Conservation (phyloP, 2,329 filamentous ascomycete genomes). For the Seiridium unicorne region DNA sequence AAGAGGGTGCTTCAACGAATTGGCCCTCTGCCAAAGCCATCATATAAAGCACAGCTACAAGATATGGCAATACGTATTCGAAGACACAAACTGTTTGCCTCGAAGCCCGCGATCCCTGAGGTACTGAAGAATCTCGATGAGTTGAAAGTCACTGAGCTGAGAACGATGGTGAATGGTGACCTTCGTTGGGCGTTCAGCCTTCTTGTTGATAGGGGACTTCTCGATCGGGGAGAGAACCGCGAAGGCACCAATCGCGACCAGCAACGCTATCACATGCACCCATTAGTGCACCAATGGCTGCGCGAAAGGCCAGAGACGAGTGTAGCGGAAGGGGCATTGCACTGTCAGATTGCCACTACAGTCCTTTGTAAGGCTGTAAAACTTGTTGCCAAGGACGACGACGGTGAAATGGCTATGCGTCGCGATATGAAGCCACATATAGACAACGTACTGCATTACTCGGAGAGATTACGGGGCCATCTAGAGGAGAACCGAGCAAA, state of each 20-base stretch:
- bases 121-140: slow-evolving; percentile 2
- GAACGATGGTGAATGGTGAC: neutral
- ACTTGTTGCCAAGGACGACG: slow-evolving; percentile 2
- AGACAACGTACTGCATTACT: neutral
- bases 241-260: neutral
- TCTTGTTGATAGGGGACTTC: neutral
- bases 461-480: neutral
- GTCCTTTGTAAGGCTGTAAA: neutral
- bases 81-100: neutral
- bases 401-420: slow-evolving; percentile 7
- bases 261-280: slow-evolving; percentile 10
- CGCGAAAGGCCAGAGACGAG: slow-evolving; percentile 8
- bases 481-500: neutral
- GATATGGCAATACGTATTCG: neutral
- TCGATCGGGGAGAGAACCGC: neutral
- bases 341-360: slow-evolving; percentile 12
- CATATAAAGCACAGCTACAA: neutral
- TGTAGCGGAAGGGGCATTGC: slow-evolving; percentile 7
- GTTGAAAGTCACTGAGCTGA: neutral
- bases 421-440: slow-evolving; percentile 13
- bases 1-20: neutral
- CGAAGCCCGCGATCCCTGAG: neutral
- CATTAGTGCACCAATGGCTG: slow-evolving; percentile 14
- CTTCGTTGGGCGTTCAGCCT: neutral
- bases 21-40: neutral